These are phyloP conservation scores for Aureobasidium sp. DNA, from an alignment of 2,329 filamentous ascomycete genomes.

Conservation along the genomic window DNA sequence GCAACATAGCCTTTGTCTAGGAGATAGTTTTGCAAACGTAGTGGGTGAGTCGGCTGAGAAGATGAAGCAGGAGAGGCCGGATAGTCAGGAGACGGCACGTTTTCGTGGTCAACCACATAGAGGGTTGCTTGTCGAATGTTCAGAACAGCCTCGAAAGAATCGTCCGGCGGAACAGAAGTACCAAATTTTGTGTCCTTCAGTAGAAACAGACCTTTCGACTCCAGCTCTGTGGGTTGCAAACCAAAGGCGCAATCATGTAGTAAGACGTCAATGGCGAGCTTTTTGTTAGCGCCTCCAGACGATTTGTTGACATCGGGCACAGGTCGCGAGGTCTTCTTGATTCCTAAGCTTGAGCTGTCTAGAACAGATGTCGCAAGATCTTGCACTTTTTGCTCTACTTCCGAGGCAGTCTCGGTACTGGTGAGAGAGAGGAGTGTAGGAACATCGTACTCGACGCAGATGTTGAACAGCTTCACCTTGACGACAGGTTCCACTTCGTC, in stretches of 20 bases:
- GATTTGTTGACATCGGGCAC: neutral
- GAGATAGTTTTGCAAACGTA: conserved; percentile 35
- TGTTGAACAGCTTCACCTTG: conserved; percentile 76
- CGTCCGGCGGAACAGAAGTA: conserved; percentile 56
- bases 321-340: neutral
- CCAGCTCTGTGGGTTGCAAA: conserved; percentile 66
- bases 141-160: conserved; percentile 54
- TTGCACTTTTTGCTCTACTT: conserved; percentile 56
- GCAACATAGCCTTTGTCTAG: conserved; percentile 68
- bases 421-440: conserved; percentile 73
- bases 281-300: conserved; percentile 22
- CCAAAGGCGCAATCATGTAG: conserved; percentile 75
- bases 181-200: conserved; percentile 68
- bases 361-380: conserved; percentile 69
- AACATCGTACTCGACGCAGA: conserved; percentile 83
- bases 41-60: conserved; percentile 17
- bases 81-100: neutral
- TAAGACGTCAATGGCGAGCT: conserved; percentile 59
- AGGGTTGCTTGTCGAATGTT: conserved; percentile 73
- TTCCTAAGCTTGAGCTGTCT: conserved; percentile 20
- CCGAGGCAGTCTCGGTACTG: conserved; percentile 54
- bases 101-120: conserved; percentile 67
- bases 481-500: conserved; percentile 90
- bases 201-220: conserved; percentile 69
- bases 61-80: neutral